Evolutionary conservation across 331 rosid genomes (phyloP).

Genomic region (Rhamnella rubrinervis): DNA sequence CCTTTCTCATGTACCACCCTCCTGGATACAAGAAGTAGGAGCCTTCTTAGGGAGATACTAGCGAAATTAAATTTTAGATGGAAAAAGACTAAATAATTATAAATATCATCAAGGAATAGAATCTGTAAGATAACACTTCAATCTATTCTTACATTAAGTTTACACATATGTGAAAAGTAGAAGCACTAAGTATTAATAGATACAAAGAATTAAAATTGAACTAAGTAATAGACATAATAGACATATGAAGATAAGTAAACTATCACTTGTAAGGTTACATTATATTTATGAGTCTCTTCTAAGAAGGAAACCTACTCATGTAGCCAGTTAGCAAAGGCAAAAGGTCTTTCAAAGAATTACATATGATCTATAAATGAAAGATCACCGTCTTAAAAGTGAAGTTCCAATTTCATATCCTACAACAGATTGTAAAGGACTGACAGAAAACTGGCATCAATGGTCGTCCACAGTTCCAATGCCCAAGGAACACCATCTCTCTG

Average conservation of each 20-base stretch:
- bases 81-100: slow-evolving; percentile 1
- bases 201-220: not conserved
- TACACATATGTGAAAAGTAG: not conserved
- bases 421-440: not conserved
- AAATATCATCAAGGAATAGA: slow-evolving; percentile 7
- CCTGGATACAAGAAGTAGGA: slow-evolving; percentile 20
- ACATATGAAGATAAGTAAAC: not conserved
- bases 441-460: not conserved
- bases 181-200: not conserved
- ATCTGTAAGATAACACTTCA: slow-evolving; percentile 7
- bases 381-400: not conserved
- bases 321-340: not conserved
- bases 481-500: slow-evolving; percentile 11
- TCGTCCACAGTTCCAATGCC: slow-evolving; percentile 9
- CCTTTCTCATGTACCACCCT: slow-evolving; percentile 20
- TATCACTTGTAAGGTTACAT: not conserved
- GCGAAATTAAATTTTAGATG: slow-evolving; percentile 9
- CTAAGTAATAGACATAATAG: not conserved
- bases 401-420: not conserved
- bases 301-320: not conserved
- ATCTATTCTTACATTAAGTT: not conserved
- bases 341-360: too few species aligned
- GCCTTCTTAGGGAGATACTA: slow-evolving; percentile 15
- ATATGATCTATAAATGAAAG: slow-evolving; percentile 12
- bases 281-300: not conserved